Evolutionary conservation across 768 basidiomycete species (phyloP).

Genomic region (Fibroporia radiculosa): DNA sequence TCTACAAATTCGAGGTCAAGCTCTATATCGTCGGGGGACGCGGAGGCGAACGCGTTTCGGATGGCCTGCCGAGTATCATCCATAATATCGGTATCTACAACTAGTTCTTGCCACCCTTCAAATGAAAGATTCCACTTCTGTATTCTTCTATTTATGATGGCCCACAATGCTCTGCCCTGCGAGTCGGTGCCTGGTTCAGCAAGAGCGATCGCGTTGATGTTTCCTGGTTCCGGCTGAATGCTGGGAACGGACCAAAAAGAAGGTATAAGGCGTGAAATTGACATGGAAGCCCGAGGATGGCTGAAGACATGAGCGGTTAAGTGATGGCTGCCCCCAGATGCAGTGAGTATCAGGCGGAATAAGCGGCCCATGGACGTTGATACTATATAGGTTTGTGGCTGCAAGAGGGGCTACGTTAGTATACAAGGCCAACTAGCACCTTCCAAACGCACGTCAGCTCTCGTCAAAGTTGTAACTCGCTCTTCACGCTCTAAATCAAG

Average conservation of each 20-base stretch:
- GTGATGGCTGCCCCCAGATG: slow-evolving; percentile 62
- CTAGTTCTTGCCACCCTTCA: slow-evolving; percentile 66
- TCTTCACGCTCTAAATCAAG: slow-evolving; percentile 48
- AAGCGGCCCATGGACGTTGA: slow-evolving; percentile 63
- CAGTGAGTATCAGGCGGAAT: slow-evolving; percentile 56
- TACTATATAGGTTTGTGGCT: slow-evolving; percentile 61
- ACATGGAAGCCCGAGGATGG: slow-evolving; percentile 39
- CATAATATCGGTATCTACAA: slow-evolving; percentile 49
- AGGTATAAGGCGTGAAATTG: slow-evolving; percentile 35
- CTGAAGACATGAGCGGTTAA: slow-evolving; percentile 54
- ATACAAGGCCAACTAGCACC: slow-evolving; percentile 5
- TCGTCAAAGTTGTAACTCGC: slow-evolving; percentile 56
- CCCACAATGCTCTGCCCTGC: slow-evolving; percentile 56
- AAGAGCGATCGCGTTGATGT: slow-evolving; percentile 57
- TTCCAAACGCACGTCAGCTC: slow-evolving; percentile 46
- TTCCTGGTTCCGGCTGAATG: slow-evolving; percentile 42
- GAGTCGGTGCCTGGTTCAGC: slow-evolving; percentile 29
- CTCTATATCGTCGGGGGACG: slow-evolving; percentile 34
- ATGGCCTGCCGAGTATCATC: slow-evolving; percentile 41
- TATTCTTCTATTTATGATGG: slow-evolving; percentile 55
- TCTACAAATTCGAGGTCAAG: slow-evolving; percentile 73
- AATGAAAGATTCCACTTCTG: slow-evolving; percentile 64
- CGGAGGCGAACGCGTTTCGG: slow-evolving; percentile 30
- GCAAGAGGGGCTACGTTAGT: too few relatives aligned
- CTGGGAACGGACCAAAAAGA: slow-evolving; percentile 35